A percentile compares a stretch with the other conserved stretches of the same genome.
phyloP scores from a whole-genome alignment of 176 grass and related monocot genomes.

The Otatea glauca region DNA sequence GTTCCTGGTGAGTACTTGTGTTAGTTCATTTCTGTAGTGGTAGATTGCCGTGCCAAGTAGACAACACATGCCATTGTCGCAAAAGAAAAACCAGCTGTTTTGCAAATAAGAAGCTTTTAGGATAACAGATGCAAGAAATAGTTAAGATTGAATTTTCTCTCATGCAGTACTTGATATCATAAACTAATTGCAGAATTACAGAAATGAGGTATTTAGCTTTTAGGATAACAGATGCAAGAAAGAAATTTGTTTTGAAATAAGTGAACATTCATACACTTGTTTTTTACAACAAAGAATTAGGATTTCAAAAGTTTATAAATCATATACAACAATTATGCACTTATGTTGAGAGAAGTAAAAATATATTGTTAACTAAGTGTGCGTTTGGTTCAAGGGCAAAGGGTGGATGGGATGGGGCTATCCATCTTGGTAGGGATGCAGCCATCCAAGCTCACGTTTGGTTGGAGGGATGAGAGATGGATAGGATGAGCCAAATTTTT shows the following conservation, averaged over 20 bases:
- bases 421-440: no score
- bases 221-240: background rate
- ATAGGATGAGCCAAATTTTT: no score
- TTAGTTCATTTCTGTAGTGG: background rate
- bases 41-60: background rate
- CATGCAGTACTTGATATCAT: background rate
- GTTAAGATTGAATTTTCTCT: background rate
- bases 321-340: background rate
- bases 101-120: background rate
- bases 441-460: no score
- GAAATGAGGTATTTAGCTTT: background rate
- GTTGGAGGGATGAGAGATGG: no score
- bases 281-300: background rate
- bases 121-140: background rate
- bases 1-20: slow-evolving; percentile 72
- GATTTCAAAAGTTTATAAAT: background rate
- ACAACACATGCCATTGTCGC: background rate
- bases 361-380: background rate
- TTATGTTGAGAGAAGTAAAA: background rate
- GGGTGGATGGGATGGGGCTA: no score
- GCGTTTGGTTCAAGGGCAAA: no score
- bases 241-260: background rate
- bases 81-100: slow-evolving; percentile 10
- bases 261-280: background rate
- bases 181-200: background rate